These are phyloP conservation scores for Fusarium chuoi DNA, from an alignment of 2,329 filamentous ascomycete genomes.

Conservation along the genomic window DNA sequence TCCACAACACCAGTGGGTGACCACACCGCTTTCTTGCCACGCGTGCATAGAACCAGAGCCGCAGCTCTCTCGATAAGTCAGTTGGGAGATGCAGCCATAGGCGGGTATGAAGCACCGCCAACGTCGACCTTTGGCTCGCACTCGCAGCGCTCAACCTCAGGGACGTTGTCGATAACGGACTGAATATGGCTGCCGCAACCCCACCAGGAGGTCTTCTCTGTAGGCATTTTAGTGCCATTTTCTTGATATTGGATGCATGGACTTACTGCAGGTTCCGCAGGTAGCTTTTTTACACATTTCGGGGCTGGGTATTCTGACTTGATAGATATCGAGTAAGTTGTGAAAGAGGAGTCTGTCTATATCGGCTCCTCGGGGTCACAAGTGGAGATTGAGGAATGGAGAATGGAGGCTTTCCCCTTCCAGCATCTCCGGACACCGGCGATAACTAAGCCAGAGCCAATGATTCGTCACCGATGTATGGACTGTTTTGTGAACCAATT, in stretches of 20 bases:
- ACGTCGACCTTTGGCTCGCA: conserved; percentile 72
- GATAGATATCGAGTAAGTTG: background rate
- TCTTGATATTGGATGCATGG: background rate
- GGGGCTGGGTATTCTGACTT: background rate
- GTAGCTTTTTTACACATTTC: conserved; percentile 73
- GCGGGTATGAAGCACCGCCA: conserved; percentile 71
- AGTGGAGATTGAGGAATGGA: conserved; percentile 16
- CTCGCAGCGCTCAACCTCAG: conserved; percentile 69
- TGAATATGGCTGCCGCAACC: conserved; percentile 72
- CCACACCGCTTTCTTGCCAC: conserved; percentile 45
- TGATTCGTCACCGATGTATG: conserved; percentile 13
- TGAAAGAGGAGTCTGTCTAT: background rate
- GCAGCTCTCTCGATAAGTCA: conserved; percentile 51
- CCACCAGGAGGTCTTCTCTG: conserved; percentile 62
- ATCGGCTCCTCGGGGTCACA: background rate
- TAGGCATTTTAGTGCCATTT: background rate
- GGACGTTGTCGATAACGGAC: conserved; percentile 69
- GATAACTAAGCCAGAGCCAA: conserved; percentile 22
- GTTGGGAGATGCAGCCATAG: conserved; percentile 62
- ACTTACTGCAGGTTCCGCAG: conserved; percentile 72
- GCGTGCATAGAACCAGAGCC: conserved; percentile 43
- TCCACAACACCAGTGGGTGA: conserved; percentile 47
- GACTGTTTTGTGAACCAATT: background rate
- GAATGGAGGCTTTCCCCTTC: conserved; percentile 9
- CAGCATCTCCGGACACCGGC: conserved; percentile 19